Evolutionary conservation across 2,329 filamentous ascomycete genomes (phyloP).

Genomic region (Chrysoporthe deuterocubensis): DNA sequence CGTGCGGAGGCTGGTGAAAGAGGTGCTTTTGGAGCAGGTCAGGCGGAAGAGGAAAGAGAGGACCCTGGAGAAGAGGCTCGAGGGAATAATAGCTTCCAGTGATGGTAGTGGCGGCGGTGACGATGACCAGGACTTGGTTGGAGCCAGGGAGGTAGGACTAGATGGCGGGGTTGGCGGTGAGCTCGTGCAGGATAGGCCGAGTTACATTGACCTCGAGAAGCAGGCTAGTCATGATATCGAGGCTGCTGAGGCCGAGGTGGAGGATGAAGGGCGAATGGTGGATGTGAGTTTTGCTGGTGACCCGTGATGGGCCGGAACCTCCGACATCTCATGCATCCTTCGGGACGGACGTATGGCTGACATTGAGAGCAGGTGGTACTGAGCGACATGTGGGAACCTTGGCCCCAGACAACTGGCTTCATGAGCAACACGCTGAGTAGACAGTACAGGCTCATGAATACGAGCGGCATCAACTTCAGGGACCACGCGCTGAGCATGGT

Average conservation of each 20-base stretch:
- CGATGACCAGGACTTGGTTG: constrained; percentile 28
- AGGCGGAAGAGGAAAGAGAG: constrained; percentile 47
- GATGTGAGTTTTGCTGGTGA: constrained; percentile 58
- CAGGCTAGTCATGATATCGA: constrained; percentile 34
- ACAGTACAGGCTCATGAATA: constrained; percentile 99
- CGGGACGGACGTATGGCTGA: not conserved
- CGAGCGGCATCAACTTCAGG: constrained; percentile 81
- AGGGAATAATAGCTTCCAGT: constrained; percentile 19
- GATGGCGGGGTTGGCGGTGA: constrained; percentile 30
- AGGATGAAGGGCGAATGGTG: constrained; percentile 63
- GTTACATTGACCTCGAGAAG: constrained; percentile 70
- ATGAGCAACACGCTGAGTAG: constrained; percentile 91
- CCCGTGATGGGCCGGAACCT: not conserved
- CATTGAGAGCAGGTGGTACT: constrained; percentile 68
- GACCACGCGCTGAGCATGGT: constrained; percentile 97
- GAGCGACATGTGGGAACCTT: constrained; percentile 99
- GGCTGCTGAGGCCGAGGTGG: constrained; percentile 40
- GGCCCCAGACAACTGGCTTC: constrained; percentile 78
- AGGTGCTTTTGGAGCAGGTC: constrained; percentile 68
- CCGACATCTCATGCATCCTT: not conserved
- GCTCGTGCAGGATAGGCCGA: constrained; percentile 49
- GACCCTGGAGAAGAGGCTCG: constrained; percentile 16
- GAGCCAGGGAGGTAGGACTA: constrained; percentile 31
- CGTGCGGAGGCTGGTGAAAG: constrained; percentile 77
- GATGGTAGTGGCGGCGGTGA: constrained; percentile 12